A percentile compares a stretch with the other conserved stretches of the same genome.
These are phyloP conservation scores for Leucosporidium creatinivorum DNA, from an alignment of 768 basidiomycete species.

Conservation along the genomic window DNA sequence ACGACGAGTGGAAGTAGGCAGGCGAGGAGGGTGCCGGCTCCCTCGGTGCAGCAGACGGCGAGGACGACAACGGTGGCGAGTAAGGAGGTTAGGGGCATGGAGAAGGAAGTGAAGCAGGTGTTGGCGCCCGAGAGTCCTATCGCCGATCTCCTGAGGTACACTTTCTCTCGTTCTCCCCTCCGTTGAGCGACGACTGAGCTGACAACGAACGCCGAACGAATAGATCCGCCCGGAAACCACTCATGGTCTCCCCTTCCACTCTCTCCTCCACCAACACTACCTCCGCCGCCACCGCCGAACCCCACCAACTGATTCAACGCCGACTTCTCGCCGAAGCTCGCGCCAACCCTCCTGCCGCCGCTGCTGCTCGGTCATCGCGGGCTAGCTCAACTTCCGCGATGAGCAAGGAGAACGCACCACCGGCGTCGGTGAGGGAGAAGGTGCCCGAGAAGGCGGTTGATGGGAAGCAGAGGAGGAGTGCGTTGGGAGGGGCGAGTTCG, in stretches of 20 bases:
- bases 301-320: background rate
- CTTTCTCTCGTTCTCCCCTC: background rate
- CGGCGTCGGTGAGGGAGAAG: background rate
- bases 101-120: constrained; percentile 93
- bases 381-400: background rate
- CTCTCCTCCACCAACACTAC: no score
- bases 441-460: background rate
- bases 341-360: background rate
- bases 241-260: constrained; percentile 34
- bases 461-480: background rate
- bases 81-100: constrained; percentile 43
- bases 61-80: constrained; percentile 13
- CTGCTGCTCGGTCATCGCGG: background rate
- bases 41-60: background rate
- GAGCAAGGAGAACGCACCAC: constrained; percentile 6
- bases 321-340: background rate
- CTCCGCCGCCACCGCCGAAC: constrained; percentile 11
- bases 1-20: background rate
- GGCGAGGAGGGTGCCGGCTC: background rate
- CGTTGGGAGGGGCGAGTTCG: no score
- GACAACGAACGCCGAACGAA: no score
- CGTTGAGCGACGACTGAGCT: constrained; percentile 1
- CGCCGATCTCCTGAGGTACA: constrained; percentile 64
- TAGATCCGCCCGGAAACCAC: constrained; percentile 36
- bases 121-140: constrained; percentile 94